Conservation (phyloP, 2,329 filamentous ascomycete genomes). For the Alternaria gaisen region DNA sequence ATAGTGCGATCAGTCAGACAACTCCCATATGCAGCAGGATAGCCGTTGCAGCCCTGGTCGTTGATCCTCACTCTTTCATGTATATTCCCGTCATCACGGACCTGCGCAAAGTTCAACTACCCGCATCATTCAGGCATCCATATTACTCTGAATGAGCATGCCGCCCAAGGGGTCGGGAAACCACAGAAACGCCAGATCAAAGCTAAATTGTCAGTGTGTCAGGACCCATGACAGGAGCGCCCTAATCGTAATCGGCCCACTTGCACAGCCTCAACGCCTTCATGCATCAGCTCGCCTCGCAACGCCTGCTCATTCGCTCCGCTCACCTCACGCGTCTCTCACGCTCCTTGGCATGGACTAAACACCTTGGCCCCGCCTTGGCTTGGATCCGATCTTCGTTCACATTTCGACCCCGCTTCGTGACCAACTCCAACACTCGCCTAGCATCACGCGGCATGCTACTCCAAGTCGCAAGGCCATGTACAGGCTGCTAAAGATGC, state of each 20-base stretch:
- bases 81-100: slow-evolving; percentile 9
- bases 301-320: slow-evolving; percentile 29
- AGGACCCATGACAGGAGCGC: slow-evolving; percentile 17
- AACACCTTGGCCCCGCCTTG: slow-evolving; percentile 27
- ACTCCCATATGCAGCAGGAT: slow-evolving; percentile 22
- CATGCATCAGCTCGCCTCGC: slow-evolving; percentile 32
- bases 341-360: slow-evolving; percentile 16
- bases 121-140: slow-evolving; percentile 19
- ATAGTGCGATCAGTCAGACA: slow-evolving; percentile 23
- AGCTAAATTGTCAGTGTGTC: slow-evolving; percentile 24
- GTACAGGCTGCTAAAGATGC: neutral
- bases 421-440: slow-evolving; percentile 9
- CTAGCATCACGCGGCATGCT: slow-evolving; percentile 8
- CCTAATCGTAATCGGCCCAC: slow-evolving; percentile 19
- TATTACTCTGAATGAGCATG: slow-evolving; percentile 1
- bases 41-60: slow-evolving; percentile 22
- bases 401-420: slow-evolving; percentile 16
- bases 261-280: slow-evolving; percentile 47
- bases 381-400: slow-evolving; percentile 1
- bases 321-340: slow-evolving; percentile 21
- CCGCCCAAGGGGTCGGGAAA: slow-evolving; percentile 2
- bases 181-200: slow-evolving; percentile 7
- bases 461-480: slow-evolving; percentile 2
- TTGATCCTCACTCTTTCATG: slow-evolving; percentile 15
- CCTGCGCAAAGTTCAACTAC: slow-evolving; percentile 3